These are phyloP conservation scores for Stemphylium vesicarium DNA, from an alignment of 2,329 filamentous ascomycete species.

Conservation along the genomic window DNA sequence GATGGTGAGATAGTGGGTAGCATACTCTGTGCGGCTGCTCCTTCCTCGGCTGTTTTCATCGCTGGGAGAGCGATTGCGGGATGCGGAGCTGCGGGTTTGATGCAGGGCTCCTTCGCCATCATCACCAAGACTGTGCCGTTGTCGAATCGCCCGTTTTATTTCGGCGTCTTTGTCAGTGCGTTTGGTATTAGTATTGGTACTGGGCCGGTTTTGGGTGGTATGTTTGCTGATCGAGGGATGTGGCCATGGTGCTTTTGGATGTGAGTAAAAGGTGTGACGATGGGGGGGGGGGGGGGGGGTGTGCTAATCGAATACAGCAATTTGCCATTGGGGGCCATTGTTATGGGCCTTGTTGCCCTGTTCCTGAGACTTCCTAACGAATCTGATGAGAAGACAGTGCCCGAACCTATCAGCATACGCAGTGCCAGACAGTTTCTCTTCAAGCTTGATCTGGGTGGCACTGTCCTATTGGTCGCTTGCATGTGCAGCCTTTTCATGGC, in stretches of 20 bases:
- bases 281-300: no score
- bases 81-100: conserved; percentile 58
- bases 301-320: neutral
- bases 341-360: no score
- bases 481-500: no score
- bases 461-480: no score
- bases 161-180: conserved; percentile 46
- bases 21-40: conserved; percentile 59
- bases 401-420: no score
- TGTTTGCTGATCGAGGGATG: conserved; percentile 47
- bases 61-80: conserved; percentile 62
- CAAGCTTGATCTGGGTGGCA: no score
- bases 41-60: conserved; percentile 60
- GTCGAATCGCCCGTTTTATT: conserved; percentile 52
- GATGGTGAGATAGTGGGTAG: conserved; percentile 52
- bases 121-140: conserved; percentile 51
- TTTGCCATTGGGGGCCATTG: conserved; percentile 52
- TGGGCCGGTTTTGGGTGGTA: conserved; percentile 53
- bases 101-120: conserved; percentile 61
- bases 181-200: conserved; percentile 51
- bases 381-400: no score
- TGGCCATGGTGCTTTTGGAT: conserved; percentile 53
- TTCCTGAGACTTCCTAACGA: no score
- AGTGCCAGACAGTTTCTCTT: no score
- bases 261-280: no score